phyloP scores from a whole-genome alignment of 1,284 basidiomycete species.

The Microbotryum violaceum region DNA sequence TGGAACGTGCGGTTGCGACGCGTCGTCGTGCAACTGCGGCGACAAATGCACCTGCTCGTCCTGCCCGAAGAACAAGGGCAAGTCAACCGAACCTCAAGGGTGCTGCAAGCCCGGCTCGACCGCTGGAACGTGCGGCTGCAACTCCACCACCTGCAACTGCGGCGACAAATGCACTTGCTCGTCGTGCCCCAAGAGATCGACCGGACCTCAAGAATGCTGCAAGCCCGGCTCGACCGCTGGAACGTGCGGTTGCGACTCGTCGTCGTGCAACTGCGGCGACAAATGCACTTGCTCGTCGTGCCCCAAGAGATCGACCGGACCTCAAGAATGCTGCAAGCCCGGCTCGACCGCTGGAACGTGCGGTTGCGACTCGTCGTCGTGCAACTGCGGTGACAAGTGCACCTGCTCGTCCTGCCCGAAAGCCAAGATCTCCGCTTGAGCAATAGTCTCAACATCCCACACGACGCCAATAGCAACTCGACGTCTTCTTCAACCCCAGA shows the following conservation, averaged over 20 bases:
- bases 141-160: background rate
- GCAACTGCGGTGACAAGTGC: slow-evolving; percentile 3
- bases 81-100: background rate
- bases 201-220: background rate
- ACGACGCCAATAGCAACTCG: too few species aligned
- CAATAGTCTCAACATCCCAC: too few species aligned
- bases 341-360: background rate
- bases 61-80: background rate
- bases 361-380: background rate
- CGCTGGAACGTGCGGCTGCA: background rate
- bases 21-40: background rate
- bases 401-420: background rate
- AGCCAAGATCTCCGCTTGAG: too few species aligned
- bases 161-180: background rate
- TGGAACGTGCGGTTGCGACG: background rate
- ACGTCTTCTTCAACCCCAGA: too few species aligned
- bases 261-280: background rate
- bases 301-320: too few species aligned
- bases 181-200: background rate
- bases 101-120: background rate
- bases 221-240: background rate
- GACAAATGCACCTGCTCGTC: background rate
- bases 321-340: too few species aligned
- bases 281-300: background rate
- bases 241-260: too few species aligned